Base-by-base conservation (phyloP, 73 alveolate species). In the Tetrahymena thermophila region DNA sequence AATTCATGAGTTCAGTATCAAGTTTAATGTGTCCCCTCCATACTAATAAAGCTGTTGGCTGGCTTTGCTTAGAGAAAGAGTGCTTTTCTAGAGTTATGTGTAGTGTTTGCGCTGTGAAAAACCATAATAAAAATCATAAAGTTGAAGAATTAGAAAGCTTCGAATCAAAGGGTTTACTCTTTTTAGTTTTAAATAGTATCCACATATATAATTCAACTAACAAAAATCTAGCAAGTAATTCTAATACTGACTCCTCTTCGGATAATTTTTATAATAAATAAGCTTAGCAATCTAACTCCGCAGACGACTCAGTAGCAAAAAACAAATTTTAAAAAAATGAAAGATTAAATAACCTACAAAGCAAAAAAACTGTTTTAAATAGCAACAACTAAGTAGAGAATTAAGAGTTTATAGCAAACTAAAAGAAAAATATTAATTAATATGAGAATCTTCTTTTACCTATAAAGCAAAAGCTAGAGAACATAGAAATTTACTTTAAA, bases 31-130 rank as follows among this genome's bases (percentile, higher is more conserved):
- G 97, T 38, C 35, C 37, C 7, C 57, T 50, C 43, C 97, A 95
- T 37, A 43, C 95, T 10, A 95, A 58, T 15, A 55, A 95, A 50
- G 28, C 57, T 19, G 35, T 95, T 15, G 56, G 94, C 43, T 95
- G 97, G 97, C 93, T 95, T 17, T 95, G 97, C 56, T 89, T 95
- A 31, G 97, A 95, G 35, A 85, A 57, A 35, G 43, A 95, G 34
- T 95, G 97, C 94, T 50, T 38, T n/a, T 89, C 93, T 35, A 28
- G 97, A 34, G 97, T 95, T 11, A 95, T 95, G 97, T 95, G 97
- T 50, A 55, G 93, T 43, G 94, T 94, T 9, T 95, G 97, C 94
- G 97, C 97, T 21, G 97, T 95, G 3, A 95, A 95, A 95, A 35
- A 85, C 38, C 97, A 95, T 95, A 94, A 95, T 89, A 38, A 94